phyloP scores from a whole-genome alignment of 2,329 filamentous ascomycete species.

The Diaporthe nobilis region DNA sequence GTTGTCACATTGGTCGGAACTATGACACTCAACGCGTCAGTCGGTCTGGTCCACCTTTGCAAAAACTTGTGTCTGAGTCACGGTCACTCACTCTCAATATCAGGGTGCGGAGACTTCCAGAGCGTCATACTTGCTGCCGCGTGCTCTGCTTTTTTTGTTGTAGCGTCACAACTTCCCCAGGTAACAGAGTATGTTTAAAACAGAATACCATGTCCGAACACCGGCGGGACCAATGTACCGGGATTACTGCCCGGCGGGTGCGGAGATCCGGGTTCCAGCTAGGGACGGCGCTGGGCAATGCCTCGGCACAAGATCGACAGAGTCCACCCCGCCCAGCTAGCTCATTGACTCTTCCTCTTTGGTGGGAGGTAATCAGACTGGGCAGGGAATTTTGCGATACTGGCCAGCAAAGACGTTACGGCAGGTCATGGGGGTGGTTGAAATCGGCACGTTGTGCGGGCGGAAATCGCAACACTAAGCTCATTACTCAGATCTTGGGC shows the following conservation, averaged over 20 bases:
- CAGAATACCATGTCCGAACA: conserved; percentile 3
- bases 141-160: not conserved
- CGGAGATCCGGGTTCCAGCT: conserved; percentile 12
- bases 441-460: too few relatives aligned
- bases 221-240: conserved; percentile 5
- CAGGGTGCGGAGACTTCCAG: conserved; percentile 36
- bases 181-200: too few relatives aligned
- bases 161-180: not conserved
- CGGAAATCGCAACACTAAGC: not conserved
- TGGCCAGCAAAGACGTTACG: not conserved
- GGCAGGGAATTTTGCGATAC: not conserved
- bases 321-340: conserved; percentile 3
- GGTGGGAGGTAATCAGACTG: not conserved
- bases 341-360: not conserved
- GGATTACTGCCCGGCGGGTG: conserved; percentile 1
- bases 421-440: not conserved
- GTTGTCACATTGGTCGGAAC: conserved; percentile 37
- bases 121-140: conserved; percentile 31
- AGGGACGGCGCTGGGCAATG: not conserved
- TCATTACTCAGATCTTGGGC: not conserved
- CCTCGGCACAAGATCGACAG: conserved; percentile 31
- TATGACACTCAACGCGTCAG: not conserved
- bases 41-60: not conserved
- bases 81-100: conserved; percentile 32
- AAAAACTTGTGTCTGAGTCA: not conserved